Evolutionary conservation across 768 basidiomycete genomes (phyloP).

Genomic region (Daedaleopsis sinensis): DNA sequence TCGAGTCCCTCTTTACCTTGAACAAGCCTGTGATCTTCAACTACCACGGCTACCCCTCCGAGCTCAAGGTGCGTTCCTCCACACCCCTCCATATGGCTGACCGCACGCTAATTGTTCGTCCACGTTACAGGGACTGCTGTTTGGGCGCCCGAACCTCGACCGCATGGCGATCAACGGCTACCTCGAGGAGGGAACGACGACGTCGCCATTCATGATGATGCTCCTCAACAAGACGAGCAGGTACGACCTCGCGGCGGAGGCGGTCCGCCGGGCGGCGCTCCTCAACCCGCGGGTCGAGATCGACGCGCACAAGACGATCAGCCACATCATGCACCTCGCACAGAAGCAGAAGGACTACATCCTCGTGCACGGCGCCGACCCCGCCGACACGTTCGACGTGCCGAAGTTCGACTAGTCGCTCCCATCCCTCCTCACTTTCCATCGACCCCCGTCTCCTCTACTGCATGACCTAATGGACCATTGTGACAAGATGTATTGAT

Average conservation of each 20-base stretch:
- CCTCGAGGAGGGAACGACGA: slow-evolving; percentile 77
- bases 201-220: slow-evolving; percentile 89
- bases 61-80: slow-evolving; percentile 49
- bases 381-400: slow-evolving; percentile 22
- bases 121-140: slow-evolving; percentile 46
- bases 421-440: background rate
- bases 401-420: slow-evolving; percentile 22
- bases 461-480: background rate
- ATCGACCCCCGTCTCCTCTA: background rate
- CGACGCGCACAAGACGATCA: slow-evolving; percentile 58
- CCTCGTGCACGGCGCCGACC: slow-evolving; percentile 51
- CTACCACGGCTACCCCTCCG: slow-evolving; percentile 82
- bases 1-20: slow-evolving; percentile 70
- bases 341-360: slow-evolving; percentile 67
- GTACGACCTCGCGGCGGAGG: slow-evolving; percentile 64
- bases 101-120: background rate
- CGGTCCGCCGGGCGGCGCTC: slow-evolving; percentile 56
- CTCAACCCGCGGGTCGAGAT: slow-evolving; percentile 58
- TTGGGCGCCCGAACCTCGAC: slow-evolving; percentile 52
- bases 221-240: slow-evolving; percentile 68
- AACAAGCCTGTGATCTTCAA: slow-evolving; percentile 77
- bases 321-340: slow-evolving; percentile 60
- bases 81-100: background rate
- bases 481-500: background rate
- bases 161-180: slow-evolving; percentile 65